Evolutionary conservation across 148 eudicot species (phyloP), one percentile per base, ranked within the genome.

Genomic region (Vaccinium darrowii): DNA sequence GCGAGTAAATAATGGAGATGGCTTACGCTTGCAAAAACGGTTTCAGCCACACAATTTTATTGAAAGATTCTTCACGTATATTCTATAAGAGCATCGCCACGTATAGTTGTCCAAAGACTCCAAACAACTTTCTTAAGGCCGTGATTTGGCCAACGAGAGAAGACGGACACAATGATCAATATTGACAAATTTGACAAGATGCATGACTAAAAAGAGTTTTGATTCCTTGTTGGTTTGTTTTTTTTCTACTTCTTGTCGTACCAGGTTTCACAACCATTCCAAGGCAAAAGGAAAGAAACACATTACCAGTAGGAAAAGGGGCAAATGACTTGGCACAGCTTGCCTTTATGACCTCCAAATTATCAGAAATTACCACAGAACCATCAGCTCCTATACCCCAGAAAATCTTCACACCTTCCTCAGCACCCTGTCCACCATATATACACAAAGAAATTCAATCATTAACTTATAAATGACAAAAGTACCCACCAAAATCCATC

Each of bases 331-430:
- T 94, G 25, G 91, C 92, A 87, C 98, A 95, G 83, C 98, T 89
- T 52, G 92, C 91, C 87, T 95, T 95, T 0, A 95, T 91, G 47
- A 90, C 88, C 85, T 84, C 89, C 84, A 90, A 81, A 82, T 89
- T 87, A 57, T 95, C 98, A 83, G 95, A 93, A 5, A 95, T 90
- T 75, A 94, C 93, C 4, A 92, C 93, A 62, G 98, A 94, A 6
- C 92, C 96, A 94, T 94, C 98, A 79, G 91, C 90, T 23, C 96
- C 93, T 80, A 95, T 88, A 3, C 98, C 98, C 98, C 98, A 95
- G 57, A 75, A 92, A 1, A 95, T 86, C 86, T 91, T 89, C 89
- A 94, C 91, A 81, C 88, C 84, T 67, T 90, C 89, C 85, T 95
- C 95, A 50, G 89, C 88, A 81, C 94, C 93, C 98, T 93, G 83